phyloP scores from a whole-genome alignment of 1,284 basidiomycete genomes.

The Stygiomarasmius scandens region DNA sequence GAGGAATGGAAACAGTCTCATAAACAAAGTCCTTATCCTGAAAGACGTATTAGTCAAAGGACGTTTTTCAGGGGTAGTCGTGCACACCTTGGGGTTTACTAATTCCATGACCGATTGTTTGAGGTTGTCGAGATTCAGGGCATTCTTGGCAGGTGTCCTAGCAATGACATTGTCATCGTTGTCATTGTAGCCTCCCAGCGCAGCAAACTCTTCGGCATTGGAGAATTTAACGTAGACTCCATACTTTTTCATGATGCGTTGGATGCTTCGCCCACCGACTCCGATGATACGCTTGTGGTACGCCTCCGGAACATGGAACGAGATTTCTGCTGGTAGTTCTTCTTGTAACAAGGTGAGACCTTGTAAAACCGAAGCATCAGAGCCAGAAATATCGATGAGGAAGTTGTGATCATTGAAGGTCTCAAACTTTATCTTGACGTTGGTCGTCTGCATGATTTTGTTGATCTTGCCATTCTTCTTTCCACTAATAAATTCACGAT shows the following conservation, averaged over 20 bases:
- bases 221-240: constrained; percentile 99
- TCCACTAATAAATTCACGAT: constrained; percentile 96
- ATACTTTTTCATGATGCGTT: constrained; percentile 99
- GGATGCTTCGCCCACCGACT: constrained; percentile 97
- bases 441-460: constrained; percentile 96
- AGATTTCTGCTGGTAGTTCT: constrained; percentile 97
- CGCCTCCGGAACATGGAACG: constrained; percentile 97
- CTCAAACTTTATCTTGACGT: constrained; percentile 99
- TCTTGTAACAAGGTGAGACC: constrained; percentile 92
- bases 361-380: constrained; percentile 81
- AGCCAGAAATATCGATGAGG: constrained; percentile 91
- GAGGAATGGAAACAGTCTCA: constrained; percentile 90
- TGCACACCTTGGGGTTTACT: constrained; percentile 87
- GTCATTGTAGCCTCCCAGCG: constrained; percentile 93
- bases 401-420: constrained; percentile 99
- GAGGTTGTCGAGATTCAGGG: constrained; percentile 92
- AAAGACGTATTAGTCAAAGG: constrained; percentile 12
- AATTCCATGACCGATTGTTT: constrained; percentile 98
- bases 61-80: background rate
- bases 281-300: constrained; percentile 99
- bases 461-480: constrained; percentile 99
- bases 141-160: constrained; percentile 97
- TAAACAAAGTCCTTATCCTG: constrained; percentile 97
- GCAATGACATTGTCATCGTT: constrained; percentile 99
- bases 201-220: constrained; percentile 96